These are phyloP conservation scores for Gelatoporia subvermispora DNA, from an alignment of 768 basidiomycete species.

Conservation along the genomic window DNA sequence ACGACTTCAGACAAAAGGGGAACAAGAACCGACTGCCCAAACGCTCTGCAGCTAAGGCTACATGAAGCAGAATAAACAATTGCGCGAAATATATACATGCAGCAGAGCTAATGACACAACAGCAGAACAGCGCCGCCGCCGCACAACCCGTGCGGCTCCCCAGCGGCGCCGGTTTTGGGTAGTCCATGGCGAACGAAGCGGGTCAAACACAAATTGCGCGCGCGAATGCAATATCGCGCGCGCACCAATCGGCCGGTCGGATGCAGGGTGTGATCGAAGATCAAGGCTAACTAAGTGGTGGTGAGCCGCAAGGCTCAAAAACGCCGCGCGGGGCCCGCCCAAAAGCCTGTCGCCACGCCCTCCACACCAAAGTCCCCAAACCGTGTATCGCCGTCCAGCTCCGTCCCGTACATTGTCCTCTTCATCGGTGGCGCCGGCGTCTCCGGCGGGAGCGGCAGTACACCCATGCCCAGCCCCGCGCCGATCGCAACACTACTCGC, in stretches of 20 bases:
- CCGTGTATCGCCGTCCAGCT: constrained; percentile 74
- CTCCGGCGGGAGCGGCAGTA: constrained; percentile 36
- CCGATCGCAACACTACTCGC: constrained; percentile 45
- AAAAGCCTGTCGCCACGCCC: constrained; percentile 70
- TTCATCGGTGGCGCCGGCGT: constrained; percentile 45
- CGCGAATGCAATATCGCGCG: neutral
- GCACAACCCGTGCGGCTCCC: no score
- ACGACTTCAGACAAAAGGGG: no score
- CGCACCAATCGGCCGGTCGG: neutral
- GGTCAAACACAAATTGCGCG: neutral
- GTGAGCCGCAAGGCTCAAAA: constrained; percentile 9
- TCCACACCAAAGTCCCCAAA: constrained; percentile 83
- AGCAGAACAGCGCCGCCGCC: no score
- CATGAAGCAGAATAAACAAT: no score
- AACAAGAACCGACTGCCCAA: no score
- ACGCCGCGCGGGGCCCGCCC: constrained; percentile 36
- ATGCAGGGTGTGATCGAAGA: neutral
- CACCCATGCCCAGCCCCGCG: constrained; percentile 38
- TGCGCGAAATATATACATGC: no score
- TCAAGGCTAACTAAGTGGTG: neutral
- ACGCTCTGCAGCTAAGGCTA: no score
- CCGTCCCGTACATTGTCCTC: constrained; percentile 82
- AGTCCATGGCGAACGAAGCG: neutral
- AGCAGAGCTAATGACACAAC: no score
- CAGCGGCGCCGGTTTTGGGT: neutral